Evolutionary conservation across 495 filamentous ascomycete species (phyloP), one percentile per base, ranked within the genome.

Genomic region (Bryoglossum gracile): DNA sequence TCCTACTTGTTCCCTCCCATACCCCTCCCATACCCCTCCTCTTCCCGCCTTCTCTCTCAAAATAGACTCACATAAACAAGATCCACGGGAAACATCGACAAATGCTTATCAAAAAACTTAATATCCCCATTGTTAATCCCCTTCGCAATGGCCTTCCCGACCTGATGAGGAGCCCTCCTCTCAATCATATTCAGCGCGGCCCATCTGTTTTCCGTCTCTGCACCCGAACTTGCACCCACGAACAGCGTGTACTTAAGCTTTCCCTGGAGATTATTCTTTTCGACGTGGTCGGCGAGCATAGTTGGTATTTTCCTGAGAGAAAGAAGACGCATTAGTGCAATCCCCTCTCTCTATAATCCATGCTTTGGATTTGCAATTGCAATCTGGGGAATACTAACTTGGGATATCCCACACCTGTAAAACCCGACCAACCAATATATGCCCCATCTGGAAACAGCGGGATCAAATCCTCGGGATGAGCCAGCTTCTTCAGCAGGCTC

Each of bases 161-260:
- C 89, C 59, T 95, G 89, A 65, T 95, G 89, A 37, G 89, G 89
- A 53, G 75, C 74, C 4, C 89, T 77, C 38, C 89, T 77, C 70
- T 88, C 83, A 56, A 94, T 94, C 89, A 95, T 95, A 65, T 94
- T 82, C 37, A 89, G 63, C 2, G 64, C 64, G 4, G 89, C 89
- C 89, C 89, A 95, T 52, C 89, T 76, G 65, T 90, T 90, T 70
- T 95, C 89, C 0, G 89, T 94, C 65, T 95, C 89, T 17, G 89
- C 85, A 9, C 89, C 89, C 19, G 86, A 87, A 1, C 86, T 90
- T 17, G 89, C 89, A 33, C 89, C 89, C 11, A 95, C 89, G 61
- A 95, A 94, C 13, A 95, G 74, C 48, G 76, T 82, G 68, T 94
- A 95, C 53, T 84, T 84, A 23, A 89, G 69, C 69, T 94, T 70